Evolutionary conservation across 2,329 filamentous ascomycete species (phyloP), one percentile per base, ranked within the genome.

Genomic region (Aspergillus pseudoglaucus): DNA sequence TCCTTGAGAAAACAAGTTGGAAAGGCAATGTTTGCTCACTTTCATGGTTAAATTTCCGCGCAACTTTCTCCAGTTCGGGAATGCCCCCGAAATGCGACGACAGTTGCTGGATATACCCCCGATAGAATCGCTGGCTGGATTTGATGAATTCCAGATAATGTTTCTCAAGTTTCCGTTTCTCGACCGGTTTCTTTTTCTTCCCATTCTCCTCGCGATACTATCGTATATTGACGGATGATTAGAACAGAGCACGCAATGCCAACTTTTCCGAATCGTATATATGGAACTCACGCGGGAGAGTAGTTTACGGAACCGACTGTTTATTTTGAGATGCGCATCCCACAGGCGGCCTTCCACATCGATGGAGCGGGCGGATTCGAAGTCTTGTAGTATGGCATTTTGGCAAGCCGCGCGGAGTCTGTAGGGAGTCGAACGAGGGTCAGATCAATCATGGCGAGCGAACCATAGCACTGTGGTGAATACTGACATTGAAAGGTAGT

Each of bases 121-220:
- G 83, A 75, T 97, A 97, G 67, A 95, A 96, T 59, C 83, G 82
- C 68, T 93, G 88, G 55, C 89, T 87, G 42, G 84, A 85, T 69
- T 91, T 94, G 58, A 97, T 82, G 66, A 95, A 97, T 56, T 82
- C 81, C 48, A 85, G 75, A 67, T 94, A 97, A 54, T 84, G 78
- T 69, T 87, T 90, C 65, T 88, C 85, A 44, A 91, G 75, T 68
- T 90, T 93, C 53, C 90, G 82, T 59, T 82, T 82, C 68, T 82
- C 78, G 41, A 83, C 80, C 47, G 76, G 73, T 58, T 74, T 76
- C 59, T 76, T 77, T 56, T 75, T 77, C 57, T 75, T 77, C 48
- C 69, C 69, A 37, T 67, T 66, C 48, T 74, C 74, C 56, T 78
- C 71, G 45, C 70, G 72, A 67, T 71, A 79, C 66, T 76, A 69